A percentile compares a stretch with the other conserved stretches of the same genome.
These are phyloP conservation scores for Plasmodium vivax DNA, from an alignment of 169 alveolate species.

Conservation along the genomic window DNA sequence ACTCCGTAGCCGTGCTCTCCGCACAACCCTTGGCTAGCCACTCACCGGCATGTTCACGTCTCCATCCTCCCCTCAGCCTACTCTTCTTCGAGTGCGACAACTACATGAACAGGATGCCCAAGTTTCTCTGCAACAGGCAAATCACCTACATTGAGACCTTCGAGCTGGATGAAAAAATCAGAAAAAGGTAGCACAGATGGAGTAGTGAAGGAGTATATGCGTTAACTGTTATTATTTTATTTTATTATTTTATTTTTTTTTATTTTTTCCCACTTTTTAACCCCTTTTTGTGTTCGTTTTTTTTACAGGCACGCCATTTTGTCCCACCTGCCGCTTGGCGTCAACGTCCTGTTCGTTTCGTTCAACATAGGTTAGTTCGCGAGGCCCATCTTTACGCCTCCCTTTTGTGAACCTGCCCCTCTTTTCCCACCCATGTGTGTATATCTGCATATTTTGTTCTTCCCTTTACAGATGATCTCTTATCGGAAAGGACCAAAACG, in stretches of 20 bases:
- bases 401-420: background rate
- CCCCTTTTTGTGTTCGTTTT: background rate
- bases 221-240: no score
- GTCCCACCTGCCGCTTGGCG: constrained; percentile 56
- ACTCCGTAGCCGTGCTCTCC: no score
- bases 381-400: background rate
- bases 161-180: constrained; percentile 44
- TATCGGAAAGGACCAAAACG: constrained; percentile 41
- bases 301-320: constrained; percentile 13
- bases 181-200: constrained; percentile 24
- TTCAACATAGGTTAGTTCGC: constrained; percentile 23
- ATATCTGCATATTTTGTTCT: background rate
- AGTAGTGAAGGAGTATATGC: background rate
- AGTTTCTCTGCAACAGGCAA: constrained; percentile 32
- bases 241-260: no score
- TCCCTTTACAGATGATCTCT: constrained; percentile 20
- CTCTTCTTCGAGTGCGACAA: constrained; percentile 44
- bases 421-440: background rate
- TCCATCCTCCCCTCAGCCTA: background rate
- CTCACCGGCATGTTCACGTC: background rate
- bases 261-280: background rate
- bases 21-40: background rate
- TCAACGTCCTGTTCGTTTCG: constrained; percentile 36
- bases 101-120: constrained; percentile 44
- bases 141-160: constrained; percentile 61